These are phyloP conservation scores for Musa acuminata DNA, from an alignment of 176 grass and related monocot genomes.

Conservation along the genomic window DNA sequence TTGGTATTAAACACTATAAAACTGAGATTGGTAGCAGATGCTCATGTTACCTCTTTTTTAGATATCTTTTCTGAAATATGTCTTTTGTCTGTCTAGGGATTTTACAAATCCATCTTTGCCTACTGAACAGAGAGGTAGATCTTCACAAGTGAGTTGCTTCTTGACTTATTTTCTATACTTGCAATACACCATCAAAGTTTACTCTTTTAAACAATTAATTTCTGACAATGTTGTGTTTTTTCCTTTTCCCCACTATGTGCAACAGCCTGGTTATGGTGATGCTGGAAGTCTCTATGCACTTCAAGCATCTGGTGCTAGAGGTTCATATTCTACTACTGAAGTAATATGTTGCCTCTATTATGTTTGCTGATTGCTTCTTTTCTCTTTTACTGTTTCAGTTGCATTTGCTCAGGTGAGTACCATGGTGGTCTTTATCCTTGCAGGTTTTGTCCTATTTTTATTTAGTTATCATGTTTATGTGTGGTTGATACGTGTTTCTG, in stretches of 20 bases:
- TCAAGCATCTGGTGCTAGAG: slow-evolving; percentile 56
- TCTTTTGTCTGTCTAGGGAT: slow-evolving; percentile 39
- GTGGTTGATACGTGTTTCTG: not conserved
- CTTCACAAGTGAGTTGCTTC: slow-evolving; percentile 50
- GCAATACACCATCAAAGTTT: not conserved
- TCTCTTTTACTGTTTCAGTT: slow-evolving; percentile 38
- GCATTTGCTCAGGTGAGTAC: slow-evolving; percentile 64
- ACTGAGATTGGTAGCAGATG: not conserved
- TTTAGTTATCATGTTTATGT: not conserved
- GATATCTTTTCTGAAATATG: not conserved
- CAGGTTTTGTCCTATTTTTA: slow-evolving; percentile 3
- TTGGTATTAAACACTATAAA: not conserved
- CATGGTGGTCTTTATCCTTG: not conserved
- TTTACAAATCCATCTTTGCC: slow-evolving; percentile 94
- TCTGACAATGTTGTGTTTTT: slow-evolving; percentile 9
- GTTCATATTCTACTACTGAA: not conserved
- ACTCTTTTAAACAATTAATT: not conserved
- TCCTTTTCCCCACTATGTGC: not conserved
- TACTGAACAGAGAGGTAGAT: slow-evolving; percentile 66
- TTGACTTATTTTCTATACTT: not conserved
- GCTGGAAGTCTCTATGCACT: slow-evolving; percentile 52
- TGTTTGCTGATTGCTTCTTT: not conserved
- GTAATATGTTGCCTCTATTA: not conserved
- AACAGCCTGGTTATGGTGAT: slow-evolving; percentile 68
- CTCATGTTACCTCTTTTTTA: not conserved